Evolutionary conservation across 768 basidiomycete genomes (phyloP), one percentile per base, ranked within the genome.

Genomic region (Gelatoporia subvermispora): DNA sequence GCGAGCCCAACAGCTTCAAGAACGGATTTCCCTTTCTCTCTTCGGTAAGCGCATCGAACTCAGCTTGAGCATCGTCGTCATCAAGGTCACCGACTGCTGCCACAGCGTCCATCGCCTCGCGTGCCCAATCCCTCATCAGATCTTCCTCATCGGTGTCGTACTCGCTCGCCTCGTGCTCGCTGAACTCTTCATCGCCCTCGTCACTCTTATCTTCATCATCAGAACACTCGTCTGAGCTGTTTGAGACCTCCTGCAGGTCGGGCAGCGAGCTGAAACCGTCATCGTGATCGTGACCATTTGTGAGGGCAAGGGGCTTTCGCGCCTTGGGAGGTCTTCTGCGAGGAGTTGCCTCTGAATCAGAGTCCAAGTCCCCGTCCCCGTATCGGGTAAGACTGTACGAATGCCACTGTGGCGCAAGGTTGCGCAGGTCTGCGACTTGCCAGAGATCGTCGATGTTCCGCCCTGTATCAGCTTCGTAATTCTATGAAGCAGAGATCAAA

Each of bases 61-160:
- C 28, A 31, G 5, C 28, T 2, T 66, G 60, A 7, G 71, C 69
- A 15, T 63, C 60, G 13, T 65, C 53, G 58, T 84, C 78, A 43
- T 79, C 71, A 63, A 81, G 82, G 47, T 82, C 83, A 17, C 77
- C 69, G 36, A 66, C 72, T 43, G 79, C 70, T 56, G 77, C 70
- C 0, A 78, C 81, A 16, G 75, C 69, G 51, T 88, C 81, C 85
- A 89, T 86, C 3, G 88, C 89, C 58, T 86, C 82, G 43, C 80
- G 73, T 22, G 81, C 53, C 67, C 82, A 61, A 25, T 79, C 78
- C 17, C 81, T 69, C 23, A 88, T 63, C 52, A 77, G 73, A 45
- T 85, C 85, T 53, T 86, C 86, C 49, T 83, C 77, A 40, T 86
- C 87, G 3, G 78, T 77, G 55, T 88, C 77, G 59, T 84, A 83